Evolutionary conservation across 768 basidiomycete species (phyloP), one percentile per base, ranked within the genome.

Genomic region (Termitomyces sp.): DNA sequence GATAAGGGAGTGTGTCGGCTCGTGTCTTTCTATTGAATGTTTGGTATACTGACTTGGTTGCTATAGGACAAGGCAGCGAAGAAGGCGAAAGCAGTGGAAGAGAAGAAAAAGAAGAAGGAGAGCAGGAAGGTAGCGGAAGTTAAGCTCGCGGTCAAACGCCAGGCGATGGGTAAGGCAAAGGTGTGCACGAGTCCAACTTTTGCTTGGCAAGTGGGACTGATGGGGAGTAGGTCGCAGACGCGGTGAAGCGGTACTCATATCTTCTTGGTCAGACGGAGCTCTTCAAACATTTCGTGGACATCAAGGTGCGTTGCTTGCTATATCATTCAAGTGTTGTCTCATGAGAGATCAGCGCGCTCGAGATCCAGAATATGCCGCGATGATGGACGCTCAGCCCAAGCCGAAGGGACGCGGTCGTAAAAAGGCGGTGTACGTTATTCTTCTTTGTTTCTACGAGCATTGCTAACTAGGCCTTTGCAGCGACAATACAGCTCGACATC

Each of bases 191-290:
- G 18, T 18, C 10, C 35, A 41, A 33, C n/a, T 38, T 32, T 16
- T 35, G 9, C 43, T 53, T 57, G 30, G 33, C 33, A 53, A 13
- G 33, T 41, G 18, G 26, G 53, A 49, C 61, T 66, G 60, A 64
- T 47, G 18, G 38, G 46, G 54, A 22, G 62, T 26, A 98, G 93
- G 81, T 94, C 41, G 76, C 92, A 20, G 95, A 98, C 67, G 92
- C 94, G 10, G 91, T 98, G 60, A 98, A 98, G 70, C 88, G 94
- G 18, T 98, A 98, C 68, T 92, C 91, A 2, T 98, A 98, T 71
- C 83, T 98, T n/a, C 81, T 99, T 2, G 97, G 97, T 8, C 95
- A 99, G 70, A 98, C 96, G 0, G 97, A 98, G 63, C 79, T 98
- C 20, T 99, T 99, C 79, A 93, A 94, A 65, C 96, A 98, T 71